Conservation (phyloP, 768 basidiomycete genomes). For the Collybia nuda region DNA sequence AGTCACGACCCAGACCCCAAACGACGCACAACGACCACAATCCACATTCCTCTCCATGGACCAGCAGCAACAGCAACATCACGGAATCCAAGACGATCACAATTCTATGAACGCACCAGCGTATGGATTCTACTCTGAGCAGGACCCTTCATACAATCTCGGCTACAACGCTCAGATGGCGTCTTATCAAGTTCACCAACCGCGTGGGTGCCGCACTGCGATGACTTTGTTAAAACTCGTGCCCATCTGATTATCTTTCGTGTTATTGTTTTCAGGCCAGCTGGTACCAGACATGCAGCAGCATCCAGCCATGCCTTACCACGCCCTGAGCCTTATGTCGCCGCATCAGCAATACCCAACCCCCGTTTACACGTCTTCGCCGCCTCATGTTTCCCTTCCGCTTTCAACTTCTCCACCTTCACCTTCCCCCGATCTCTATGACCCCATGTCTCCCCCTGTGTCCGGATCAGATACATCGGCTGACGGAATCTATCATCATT, state of each 20-base stretch:
- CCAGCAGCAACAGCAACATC: constrained; percentile 41
- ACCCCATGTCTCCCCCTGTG: constrained; percentile 81
- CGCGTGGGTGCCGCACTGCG: constrained; percentile 66
- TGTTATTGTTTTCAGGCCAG: constrained; percentile 48
- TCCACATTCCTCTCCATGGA: constrained; percentile 37
- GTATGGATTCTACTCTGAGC: constrained; percentile 58
- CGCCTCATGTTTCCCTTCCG: constrained; percentile 71
- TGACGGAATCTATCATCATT: constrained; percentile 79
- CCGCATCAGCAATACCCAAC: constrained; percentile 57
- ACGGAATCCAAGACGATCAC: constrained; percentile 50
- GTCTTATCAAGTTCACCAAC: constrained; percentile 58
- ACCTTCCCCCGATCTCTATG: constrained; percentile 78
- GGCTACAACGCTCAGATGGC: constrained; percentile 56
- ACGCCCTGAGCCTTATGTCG: constrained; percentile 66
- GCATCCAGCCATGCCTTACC: constrained; percentile 41
- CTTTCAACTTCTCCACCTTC: constrained; percentile 73
- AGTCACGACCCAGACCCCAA: constrained; percentile 18
- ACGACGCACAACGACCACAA: constrained; percentile 30
- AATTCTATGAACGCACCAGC: constrained; percentile 36
- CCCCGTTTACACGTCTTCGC: constrained; percentile 58
- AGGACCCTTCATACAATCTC: constrained; percentile 51
- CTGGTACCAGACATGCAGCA: constrained; percentile 56
- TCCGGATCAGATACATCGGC: constrained; percentile 89
- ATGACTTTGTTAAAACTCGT: constrained; percentile 46
- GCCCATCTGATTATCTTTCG: constrained; percentile 65